A percentile compares a stretch with the other conserved stretches of the same genome.
Conservation (phyloP, 768 basidiomycete genomes). For the Favolaschia claudopus region DNA sequence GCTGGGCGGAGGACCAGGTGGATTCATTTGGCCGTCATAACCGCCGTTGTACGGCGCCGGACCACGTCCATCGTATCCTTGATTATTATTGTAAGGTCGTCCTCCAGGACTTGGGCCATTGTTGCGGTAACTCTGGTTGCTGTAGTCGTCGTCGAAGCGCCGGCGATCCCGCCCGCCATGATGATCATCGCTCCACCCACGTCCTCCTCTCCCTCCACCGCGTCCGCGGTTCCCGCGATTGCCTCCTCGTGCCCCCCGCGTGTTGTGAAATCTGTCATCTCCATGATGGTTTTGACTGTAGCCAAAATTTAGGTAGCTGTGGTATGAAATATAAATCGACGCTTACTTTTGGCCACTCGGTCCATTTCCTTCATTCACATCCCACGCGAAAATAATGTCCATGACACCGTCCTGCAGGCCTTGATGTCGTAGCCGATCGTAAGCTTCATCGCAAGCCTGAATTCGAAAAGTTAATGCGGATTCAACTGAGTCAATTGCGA, state of each 20-base stretch:
- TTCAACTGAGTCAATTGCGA: not conserved
- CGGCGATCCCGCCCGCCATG: constrained; percentile 36
- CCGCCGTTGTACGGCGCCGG: constrained; percentile 36
- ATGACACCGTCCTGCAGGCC: constrained; percentile 85
- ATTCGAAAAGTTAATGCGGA: not conserved
- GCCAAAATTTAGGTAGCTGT: not conserved
- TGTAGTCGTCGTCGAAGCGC: constrained; percentile 53
- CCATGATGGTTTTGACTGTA: constrained; percentile 28
- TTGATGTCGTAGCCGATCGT: constrained; percentile 81
- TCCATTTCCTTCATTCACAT: constrained; percentile 63
- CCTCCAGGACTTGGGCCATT: constrained; percentile 30
- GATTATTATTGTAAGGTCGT: constrained; percentile 38
- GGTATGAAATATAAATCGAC: constrained; percentile 14
- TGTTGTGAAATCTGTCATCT: constrained; percentile 42
- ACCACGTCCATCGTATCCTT: constrained; percentile 50
- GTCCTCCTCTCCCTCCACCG: constrained; percentile 45
- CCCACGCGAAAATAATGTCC: constrained; percentile 90
- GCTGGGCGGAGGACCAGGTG: constrained; percentile 26
- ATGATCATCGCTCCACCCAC: constrained; percentile 49
- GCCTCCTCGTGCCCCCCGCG: constrained; percentile 59
- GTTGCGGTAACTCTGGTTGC: constrained; percentile 39
- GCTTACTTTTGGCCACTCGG: constrained; percentile 52
- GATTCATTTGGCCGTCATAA: constrained; percentile 10
- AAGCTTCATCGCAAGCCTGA: constrained; percentile 81
- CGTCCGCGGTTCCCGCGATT: constrained; percentile 37